A percentile compares a stretch with the other conserved stretches of the same genome.
These are phyloP conservation scores for Pichia rugopelliculosa DNA, from an alignment of 805 yeast species.

Conservation along the genomic window DNA sequence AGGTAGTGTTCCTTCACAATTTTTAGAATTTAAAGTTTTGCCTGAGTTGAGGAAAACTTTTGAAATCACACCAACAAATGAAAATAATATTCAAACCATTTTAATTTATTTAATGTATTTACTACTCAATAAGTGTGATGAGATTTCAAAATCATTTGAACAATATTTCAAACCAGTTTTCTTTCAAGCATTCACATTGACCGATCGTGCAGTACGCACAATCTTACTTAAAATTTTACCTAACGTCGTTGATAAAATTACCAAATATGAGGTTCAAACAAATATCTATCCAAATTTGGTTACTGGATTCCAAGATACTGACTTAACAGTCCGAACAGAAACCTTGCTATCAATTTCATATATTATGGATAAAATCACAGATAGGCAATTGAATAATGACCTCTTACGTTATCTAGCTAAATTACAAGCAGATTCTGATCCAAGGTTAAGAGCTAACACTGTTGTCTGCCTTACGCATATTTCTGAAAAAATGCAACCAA, in stretches of 20 bases:
- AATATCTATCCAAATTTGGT: slow-evolving; percentile 59
- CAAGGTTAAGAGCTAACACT: slow-evolving; percentile 73
- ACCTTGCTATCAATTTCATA: slow-evolving; percentile 58
- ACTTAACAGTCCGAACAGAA: slow-evolving; percentile 69
- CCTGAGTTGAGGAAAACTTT: slow-evolving; percentile 58
- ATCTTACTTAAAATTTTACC: slow-evolving; percentile 62
- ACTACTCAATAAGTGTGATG: slow-evolving; percentile 21
- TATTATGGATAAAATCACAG: slow-evolving; percentile 58
- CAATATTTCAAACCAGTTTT: slow-evolving; percentile 51
- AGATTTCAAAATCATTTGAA: slow-evolving; percentile 28
- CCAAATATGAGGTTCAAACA: slow-evolving; percentile 56
- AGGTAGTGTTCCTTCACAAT: slow-evolving; percentile 35
- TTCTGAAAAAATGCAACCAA: slow-evolving; percentile 47
- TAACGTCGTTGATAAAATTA: slow-evolving; percentile 39
- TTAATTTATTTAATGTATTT: slow-evolving; percentile 37
- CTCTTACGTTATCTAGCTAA: slow-evolving; percentile 73
- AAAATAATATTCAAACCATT: slow-evolving; percentile 20
- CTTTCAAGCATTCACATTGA: slow-evolving; percentile 51
- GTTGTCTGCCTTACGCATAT: slow-evolving; percentile 61
- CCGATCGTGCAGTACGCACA: slow-evolving; percentile 74
- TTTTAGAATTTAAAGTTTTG: slow-evolving; percentile 53
- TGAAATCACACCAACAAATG: slow-evolving; percentile 17
- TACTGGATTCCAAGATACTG: slow-evolving; percentile 84
- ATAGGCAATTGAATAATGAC: slow-evolving; percentile 81
- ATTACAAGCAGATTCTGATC: slow-evolving; percentile 67